A percentile compares a stretch with the other conserved stretches of the same genome.
phyloP scores from a whole-genome alignment of 2,329 filamentous ascomycete genomes.

The Pseudopyrenochaeta lycopersici region DNA sequence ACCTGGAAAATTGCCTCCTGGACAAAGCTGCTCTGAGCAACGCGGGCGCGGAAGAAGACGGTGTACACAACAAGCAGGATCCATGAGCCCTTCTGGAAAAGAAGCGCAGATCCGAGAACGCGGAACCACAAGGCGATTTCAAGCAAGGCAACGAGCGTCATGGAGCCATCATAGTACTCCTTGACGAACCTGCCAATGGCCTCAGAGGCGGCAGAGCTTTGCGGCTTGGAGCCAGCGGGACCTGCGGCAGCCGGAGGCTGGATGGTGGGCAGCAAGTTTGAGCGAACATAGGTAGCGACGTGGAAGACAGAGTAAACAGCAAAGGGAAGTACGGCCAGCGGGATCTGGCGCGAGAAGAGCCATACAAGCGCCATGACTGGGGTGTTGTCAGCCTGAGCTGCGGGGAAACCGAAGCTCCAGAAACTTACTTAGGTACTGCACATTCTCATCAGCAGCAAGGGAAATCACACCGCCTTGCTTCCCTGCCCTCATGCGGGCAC shows the following conservation, averaged over 20 bases:
- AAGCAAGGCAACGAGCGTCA: conserved; percentile 88
- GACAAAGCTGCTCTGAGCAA: conserved; percentile 91
- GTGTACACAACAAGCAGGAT: conserved; percentile 87
- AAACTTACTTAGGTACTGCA: conserved; percentile 90
- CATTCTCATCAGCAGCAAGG: conserved; percentile 88
- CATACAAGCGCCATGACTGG: conserved; percentile 92
- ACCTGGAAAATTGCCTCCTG: conserved; percentile 79
- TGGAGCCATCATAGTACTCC: conserved; percentile 95
- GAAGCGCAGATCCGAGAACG: conserved; percentile 78
- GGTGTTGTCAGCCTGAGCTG: conserved; percentile 29
- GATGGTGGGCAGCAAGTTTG: conserved; percentile 89
- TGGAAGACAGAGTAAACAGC: conserved; percentile 98
- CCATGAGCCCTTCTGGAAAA: conserved; percentile 93
- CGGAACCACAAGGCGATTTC: conserved; percentile 90
- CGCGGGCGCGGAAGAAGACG: conserved; percentile 89
- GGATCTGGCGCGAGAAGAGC: conserved; percentile 90
- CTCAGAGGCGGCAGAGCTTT: conserved; percentile 75
- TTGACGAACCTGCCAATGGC: conserved; percentile 93
- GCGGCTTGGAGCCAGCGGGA: conserved; percentile 61
- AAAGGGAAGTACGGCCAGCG: conserved; percentile 91
- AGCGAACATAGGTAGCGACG: conserved; percentile 93
- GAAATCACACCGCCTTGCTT: conserved; percentile 71
- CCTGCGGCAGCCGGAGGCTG: conserved; percentile 68
- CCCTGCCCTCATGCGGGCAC: conserved; percentile 80
- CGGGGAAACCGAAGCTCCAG: conserved; percentile 2